Percentiles rank a stretch among this genome's conserved stretches.
These are phyloP conservation scores for Nigrospora sphaerica DNA, from an alignment of 2,329 filamentous ascomycete genomes.

Conservation along the genomic window DNA sequence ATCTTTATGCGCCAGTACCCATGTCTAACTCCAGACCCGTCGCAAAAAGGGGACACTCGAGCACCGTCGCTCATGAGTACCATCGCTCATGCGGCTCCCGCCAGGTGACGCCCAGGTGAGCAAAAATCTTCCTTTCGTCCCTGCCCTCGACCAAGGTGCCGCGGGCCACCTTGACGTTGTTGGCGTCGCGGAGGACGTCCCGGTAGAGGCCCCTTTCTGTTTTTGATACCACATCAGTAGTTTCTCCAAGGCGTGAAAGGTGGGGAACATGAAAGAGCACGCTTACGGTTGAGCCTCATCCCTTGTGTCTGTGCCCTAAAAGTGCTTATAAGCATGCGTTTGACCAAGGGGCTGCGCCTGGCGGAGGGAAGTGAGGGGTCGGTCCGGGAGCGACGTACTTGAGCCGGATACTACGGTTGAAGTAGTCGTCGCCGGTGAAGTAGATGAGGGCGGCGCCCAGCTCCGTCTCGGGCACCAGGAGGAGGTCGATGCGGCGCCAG, in stretches of 20 bases:
- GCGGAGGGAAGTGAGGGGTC: no score
- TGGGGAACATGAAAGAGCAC: no score
- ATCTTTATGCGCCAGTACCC: no score
- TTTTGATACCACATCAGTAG: no score
- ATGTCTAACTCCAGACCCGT: no score
- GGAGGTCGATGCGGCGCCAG: constrained; percentile 80
- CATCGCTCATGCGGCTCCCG: constrained; percentile 69
- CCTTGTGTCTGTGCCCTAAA: constrained; percentile 66
- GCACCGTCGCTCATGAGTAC: constrained; percentile 38
- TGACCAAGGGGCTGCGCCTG: no score
- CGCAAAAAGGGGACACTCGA: no score
- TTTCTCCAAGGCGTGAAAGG: no score
- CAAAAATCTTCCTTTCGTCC: constrained; percentile 75
- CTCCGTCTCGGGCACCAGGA: constrained; percentile 74
- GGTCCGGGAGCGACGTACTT: constrained; percentile 2
- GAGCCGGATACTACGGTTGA: constrained; percentile 79
- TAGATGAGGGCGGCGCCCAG: constrained; percentile 85
- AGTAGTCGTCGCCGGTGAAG: constrained; percentile 92
- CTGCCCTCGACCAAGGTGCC: constrained; percentile 67
- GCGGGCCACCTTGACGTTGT: constrained; percentile 54
- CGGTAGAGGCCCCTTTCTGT: constrained; percentile 63
- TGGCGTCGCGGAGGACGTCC: constrained; percentile 55
- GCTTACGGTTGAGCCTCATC: constrained; percentile 66
- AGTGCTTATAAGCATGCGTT: no score
- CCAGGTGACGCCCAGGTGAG: constrained; percentile 77